A percentile compares a stretch with the other conserved stretches of the same genome.
Conservation (phyloP, 2,329 filamentous ascomycete genomes). For the Rhynchosporium secalis region DNA sequence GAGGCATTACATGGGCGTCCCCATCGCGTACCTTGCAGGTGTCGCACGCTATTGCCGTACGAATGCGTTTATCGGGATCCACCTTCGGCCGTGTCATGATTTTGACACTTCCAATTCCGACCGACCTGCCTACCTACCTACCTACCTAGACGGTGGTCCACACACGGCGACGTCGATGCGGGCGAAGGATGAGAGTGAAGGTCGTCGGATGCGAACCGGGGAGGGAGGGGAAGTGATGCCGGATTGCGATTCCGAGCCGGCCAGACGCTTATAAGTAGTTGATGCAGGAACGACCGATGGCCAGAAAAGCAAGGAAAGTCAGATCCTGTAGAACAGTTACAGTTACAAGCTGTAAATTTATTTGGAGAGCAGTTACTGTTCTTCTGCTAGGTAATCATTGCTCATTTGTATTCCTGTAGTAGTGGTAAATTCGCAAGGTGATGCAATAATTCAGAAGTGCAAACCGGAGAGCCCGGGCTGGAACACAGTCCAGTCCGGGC, state of each 20-base stretch:
- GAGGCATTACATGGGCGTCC: too few species aligned
- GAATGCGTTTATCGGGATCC: slow-evolving; percentile 33
- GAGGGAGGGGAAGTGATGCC: background rate
- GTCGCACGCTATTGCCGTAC: slow-evolving; percentile 34
- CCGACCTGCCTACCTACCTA: too few species aligned
- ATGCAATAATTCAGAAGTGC: too few species aligned
- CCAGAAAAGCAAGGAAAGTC: background rate
- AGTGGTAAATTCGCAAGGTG: too few species aligned
- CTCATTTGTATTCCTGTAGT: too few species aligned
- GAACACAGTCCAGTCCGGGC: too few species aligned
- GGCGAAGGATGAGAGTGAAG: background rate
- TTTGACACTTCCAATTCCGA: background rate
- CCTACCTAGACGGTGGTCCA: too few species aligned
- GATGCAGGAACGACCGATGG: background rate
- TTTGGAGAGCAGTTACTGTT: too few species aligned
- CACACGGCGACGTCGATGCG: background rate
- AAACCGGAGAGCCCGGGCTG: too few species aligned
- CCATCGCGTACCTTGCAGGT: slow-evolving; percentile 26
- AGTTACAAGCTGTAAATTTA: background rate
- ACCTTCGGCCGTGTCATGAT: slow-evolving; percentile 32
- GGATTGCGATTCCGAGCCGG: background rate
- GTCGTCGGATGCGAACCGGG: background rate
- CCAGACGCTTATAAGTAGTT: background rate
- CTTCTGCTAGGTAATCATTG: too few species aligned
- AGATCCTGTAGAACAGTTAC: background rate